phyloP scores from a whole-genome alignment of 495 filamentous ascomycete genomes.

The Margaritispora aquatica region DNA sequence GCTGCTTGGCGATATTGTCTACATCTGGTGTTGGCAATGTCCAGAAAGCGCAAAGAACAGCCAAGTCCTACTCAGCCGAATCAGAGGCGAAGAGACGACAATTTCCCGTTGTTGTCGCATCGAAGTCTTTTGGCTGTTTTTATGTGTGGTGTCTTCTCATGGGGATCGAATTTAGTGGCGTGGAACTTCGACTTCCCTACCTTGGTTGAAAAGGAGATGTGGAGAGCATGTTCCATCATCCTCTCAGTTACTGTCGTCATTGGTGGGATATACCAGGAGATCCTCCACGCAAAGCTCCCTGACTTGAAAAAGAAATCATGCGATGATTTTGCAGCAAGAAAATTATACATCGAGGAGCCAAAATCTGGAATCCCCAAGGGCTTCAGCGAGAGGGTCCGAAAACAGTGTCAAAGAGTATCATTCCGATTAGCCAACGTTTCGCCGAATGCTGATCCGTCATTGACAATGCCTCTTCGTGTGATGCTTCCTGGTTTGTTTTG shows the following conservation, averaged over 20 bases:
- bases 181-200: constrained; percentile 38
- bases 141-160: constrained; percentile 16
- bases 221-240: constrained; percentile 17
- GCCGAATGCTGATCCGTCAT: not conserved
- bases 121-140: constrained; percentile 26
- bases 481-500: not conserved
- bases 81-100: not conserved
- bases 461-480: not conserved
- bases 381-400: not conserved
- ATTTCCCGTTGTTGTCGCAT: not conserved
- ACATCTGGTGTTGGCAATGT: constrained; percentile 25
- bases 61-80: not conserved
- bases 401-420: not conserved
- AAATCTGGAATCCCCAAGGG: not conserved
- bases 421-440: not conserved
- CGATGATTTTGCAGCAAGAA: not conserved
- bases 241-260: not conserved
- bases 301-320: not conserved
- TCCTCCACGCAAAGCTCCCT: not conserved
- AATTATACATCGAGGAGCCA: not conserved
- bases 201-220: constrained; percentile 25
- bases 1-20: constrained; percentile 1
- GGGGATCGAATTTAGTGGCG: not conserved
- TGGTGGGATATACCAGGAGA: not conserved
- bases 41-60: not conserved